phyloP scores from a whole-genome alignment of 805 yeast species.

The Saccharomycopsis vini region DNA sequence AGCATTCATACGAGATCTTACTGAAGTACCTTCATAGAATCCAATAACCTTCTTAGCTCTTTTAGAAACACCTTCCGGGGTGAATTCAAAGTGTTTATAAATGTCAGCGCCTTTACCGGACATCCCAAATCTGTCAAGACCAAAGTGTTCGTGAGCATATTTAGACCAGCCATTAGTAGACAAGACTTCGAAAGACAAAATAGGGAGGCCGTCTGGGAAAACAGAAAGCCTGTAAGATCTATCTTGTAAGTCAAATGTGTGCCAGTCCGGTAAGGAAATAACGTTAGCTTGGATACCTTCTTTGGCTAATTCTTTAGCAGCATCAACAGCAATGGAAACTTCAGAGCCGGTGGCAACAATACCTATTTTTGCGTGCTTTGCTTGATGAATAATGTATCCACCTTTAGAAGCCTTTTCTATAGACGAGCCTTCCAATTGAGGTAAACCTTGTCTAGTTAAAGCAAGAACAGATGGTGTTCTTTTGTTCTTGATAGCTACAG shows the following conservation, averaged over 20 bases:
- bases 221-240: conserved; percentile 74
- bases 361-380: conserved; percentile 57
- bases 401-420: conserved; percentile 90
- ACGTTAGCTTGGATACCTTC: conserved; percentile 69
- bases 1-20: conserved; percentile 67
- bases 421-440: conserved; percentile 89
- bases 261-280: conserved; percentile 90
- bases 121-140: conserved; percentile 93
- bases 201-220: conserved; percentile 91
- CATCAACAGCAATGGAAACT: conserved; percentile 73
- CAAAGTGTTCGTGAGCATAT: conserved; percentile 94
- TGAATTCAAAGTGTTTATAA: conserved; percentile 81
- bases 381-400: conserved; percentile 73
- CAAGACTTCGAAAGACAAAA: conserved; percentile 89
- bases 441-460: conserved; percentile 77
- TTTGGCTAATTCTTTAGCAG: conserved; percentile 61
- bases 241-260: conserved; percentile 79
- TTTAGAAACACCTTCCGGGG: conserved; percentile 84
- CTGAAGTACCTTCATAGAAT: conserved; percentile 70
- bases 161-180: conserved; percentile 87
- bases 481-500: conserved; percentile 49
- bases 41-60: conserved; percentile 74
- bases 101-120: conserved; percentile 83
- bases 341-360: conserved; percentile 92
- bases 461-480: conserved; percentile 69